Conservation (phyloP, 2,329 filamentous ascomycete species). For the Pyrenochaeta sp. region DNA sequence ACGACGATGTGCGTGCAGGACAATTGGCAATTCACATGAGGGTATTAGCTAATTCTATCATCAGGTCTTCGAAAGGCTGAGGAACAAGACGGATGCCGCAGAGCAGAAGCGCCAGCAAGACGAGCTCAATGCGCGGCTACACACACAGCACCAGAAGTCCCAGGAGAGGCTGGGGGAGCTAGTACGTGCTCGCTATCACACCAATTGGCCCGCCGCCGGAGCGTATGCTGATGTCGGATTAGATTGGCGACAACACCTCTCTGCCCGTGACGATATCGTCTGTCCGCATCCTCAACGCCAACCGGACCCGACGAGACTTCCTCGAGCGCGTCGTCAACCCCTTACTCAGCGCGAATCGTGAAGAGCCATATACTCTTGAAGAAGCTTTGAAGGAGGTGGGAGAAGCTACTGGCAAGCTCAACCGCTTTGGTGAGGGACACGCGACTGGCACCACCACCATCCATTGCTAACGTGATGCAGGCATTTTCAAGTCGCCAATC, state of each 20-base stretch:
- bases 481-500: constrained; percentile 86
- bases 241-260: constrained; percentile 83
- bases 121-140: constrained; percentile 65
- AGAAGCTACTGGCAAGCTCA: constrained; percentile 74
- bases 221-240: constrained; percentile 12
- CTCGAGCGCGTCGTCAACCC: constrained; percentile 83
- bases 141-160: constrained; percentile 66
- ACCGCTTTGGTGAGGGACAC: constrained; percentile 72
- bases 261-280: constrained; percentile 88
- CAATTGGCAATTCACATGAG: too few relatives aligned
- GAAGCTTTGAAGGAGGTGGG: constrained; percentile 77
- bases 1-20: constrained; percentile 54
- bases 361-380: constrained; percentile 75
- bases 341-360: constrained; percentile 72
- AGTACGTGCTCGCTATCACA: constrained; percentile 54
- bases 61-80: constrained; percentile 67
- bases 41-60: constrained; percentile 18
- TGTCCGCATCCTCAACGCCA: constrained; percentile 81
- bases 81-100: constrained; percentile 65
- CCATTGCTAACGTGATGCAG: constrained; percentile 54
- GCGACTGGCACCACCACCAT: constrained; percentile 2
- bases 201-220: constrained; percentile 5
- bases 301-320: constrained; percentile 83
- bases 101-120: constrained; percentile 66
- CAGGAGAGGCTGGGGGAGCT: constrained; percentile 70